Conservation (phyloP, 306 rosid species). For the Leucaena leucocephala region DNA sequence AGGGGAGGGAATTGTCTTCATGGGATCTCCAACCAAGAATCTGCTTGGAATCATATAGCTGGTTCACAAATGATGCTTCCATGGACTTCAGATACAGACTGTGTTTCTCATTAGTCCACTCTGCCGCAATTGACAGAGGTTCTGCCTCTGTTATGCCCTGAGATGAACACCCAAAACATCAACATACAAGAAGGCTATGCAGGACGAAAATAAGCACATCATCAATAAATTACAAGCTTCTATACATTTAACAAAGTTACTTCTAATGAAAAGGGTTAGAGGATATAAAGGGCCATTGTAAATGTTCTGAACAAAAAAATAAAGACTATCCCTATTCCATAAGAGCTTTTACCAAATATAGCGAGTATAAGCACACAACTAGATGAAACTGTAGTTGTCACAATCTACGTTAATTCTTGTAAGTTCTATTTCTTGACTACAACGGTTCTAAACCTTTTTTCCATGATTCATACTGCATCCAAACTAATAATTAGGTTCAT, state of each 20-base stretch:
- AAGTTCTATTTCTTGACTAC: neutral
- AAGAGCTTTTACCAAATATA: neutral
- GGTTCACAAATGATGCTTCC: constrained; percentile 61
- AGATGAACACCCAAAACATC: neutral
- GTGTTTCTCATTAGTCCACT: constrained; percentile 71
- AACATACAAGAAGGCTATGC: neutral
- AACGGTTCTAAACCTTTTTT: neutral
- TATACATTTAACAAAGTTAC: neutral
- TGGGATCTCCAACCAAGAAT: constrained; percentile 26
- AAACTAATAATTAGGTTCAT: neutral
- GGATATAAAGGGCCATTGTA: neutral
- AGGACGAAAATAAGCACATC: neutral
- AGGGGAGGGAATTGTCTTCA: neutral
- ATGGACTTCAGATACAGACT: constrained; percentile 61
- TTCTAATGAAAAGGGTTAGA: neutral
- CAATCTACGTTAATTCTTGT: neutral
- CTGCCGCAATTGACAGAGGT: constrained; percentile 37
- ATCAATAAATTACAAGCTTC: neutral
- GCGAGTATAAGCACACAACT: neutral
- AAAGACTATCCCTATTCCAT: neutral
- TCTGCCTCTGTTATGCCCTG: constrained; percentile 42
- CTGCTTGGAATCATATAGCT: constrained; percentile 45
- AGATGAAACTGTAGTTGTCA: neutral
- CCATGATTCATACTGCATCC: neutral
- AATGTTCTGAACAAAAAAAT: neutral